These are phyloP conservation scores for Bonia amplexicaulis DNA, from an alignment of 176 grass and related monocot species.

Conservation along the genomic window DNA sequence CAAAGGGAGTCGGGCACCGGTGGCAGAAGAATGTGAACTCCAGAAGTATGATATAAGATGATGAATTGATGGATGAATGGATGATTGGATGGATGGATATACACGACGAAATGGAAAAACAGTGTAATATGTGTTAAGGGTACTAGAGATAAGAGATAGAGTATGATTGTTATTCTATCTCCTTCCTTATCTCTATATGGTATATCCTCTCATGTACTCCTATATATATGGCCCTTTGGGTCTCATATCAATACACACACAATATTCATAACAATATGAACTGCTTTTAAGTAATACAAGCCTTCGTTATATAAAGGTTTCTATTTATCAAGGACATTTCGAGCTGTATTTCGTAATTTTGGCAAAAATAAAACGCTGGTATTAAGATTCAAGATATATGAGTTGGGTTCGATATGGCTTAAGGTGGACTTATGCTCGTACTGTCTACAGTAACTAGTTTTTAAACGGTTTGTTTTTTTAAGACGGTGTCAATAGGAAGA, in stretches of 20 bases:
- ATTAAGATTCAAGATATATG: not conserved
- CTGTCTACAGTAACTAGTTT: too few relatives aligned
- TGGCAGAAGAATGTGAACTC: constrained; percentile 63
- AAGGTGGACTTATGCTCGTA: too few relatives aligned
- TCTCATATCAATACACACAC: too few relatives aligned
- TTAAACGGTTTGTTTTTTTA: too few relatives aligned
- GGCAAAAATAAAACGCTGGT: not conserved
- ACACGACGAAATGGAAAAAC: constrained; percentile 3
- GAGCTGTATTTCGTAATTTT: not conserved
- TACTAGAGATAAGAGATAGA: too few relatives aligned
- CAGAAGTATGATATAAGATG: not conserved
- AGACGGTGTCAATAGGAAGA: rapidly evolving
- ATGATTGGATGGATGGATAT: not conserved
- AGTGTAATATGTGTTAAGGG: too few relatives aligned
- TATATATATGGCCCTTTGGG: too few relatives aligned
- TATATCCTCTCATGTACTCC: too few relatives aligned
- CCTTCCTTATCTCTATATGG: too few relatives aligned
- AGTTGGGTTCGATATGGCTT: too few relatives aligned
- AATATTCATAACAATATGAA: too few relatives aligned
- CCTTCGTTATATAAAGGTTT: not conserved
- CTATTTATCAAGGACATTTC: not conserved
- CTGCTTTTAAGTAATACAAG: not conserved
- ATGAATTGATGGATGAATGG: not conserved
- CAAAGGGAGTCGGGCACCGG: constrained; percentile 74
- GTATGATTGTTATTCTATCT: too few relatives aligned